Percentiles rank a stretch among this genome's conserved stretches.
phyloP scores from a whole-genome alignment of 2,329 filamentous ascomycete genomes.

The Thelonectria olida region DNA sequence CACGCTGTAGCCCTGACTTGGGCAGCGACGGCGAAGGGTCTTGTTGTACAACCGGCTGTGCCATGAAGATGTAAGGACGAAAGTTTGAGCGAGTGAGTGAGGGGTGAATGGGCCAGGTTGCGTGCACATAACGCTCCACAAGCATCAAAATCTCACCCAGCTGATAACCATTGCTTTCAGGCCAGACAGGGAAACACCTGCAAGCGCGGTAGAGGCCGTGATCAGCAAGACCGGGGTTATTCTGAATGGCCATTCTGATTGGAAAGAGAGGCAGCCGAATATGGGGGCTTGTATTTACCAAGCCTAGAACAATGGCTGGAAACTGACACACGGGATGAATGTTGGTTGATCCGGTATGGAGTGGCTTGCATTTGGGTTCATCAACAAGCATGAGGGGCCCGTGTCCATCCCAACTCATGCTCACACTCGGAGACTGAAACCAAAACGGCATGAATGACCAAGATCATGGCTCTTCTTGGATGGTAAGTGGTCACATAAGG shows the following conservation, averaged over 20 bases:
- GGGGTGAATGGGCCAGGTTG: background rate
- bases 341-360: constrained; percentile 29
- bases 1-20: constrained; percentile 13
- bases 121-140: background rate
- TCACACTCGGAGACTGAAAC: constrained; percentile 13
- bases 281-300: constrained; percentile 16
- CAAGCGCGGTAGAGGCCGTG: constrained; percentile 19
- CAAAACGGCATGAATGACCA: background rate
- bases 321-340: constrained; percentile 10
- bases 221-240: constrained; percentile 13
- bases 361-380: constrained; percentile 36
- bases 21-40: constrained; percentile 7
- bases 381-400: constrained; percentile 11
- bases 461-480: background rate
- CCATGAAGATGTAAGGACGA: constrained; percentile 25
- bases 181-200: background rate
- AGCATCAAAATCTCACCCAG: background rate
- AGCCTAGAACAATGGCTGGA: constrained; percentile 24
- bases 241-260: constrained; percentile 10
- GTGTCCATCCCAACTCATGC: constrained; percentile 25
- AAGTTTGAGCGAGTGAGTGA: background rate
- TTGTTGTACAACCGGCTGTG: constrained; percentile 13
- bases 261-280: constrained; percentile 11
- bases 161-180: constrained; percentile 6
- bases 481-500: background rate